Percentiles rank a stretch among this genome's conserved stretches.
Conservation (phyloP, 2,329 filamentous ascomycete species). For the Raffaelea deltoideospora region DNA sequence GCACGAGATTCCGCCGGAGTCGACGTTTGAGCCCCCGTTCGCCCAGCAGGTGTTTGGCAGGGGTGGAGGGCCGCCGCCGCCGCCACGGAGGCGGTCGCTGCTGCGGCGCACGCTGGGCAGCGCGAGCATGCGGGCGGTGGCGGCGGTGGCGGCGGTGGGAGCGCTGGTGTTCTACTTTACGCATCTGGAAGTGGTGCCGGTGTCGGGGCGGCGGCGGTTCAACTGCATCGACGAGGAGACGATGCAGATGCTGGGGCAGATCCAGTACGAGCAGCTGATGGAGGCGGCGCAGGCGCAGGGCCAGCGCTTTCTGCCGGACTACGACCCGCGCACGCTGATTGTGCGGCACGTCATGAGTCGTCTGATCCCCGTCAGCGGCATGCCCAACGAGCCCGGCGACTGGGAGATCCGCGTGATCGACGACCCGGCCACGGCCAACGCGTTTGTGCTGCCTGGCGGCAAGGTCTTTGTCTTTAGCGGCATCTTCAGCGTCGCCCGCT, state of each 20-base stretch:
- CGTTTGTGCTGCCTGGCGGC: conserved; percentile 63
- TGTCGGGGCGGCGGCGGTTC: conserved; percentile 58
- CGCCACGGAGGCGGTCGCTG: not conserved
- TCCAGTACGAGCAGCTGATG: conserved; percentile 42
- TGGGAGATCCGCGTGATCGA: conserved; percentile 69
- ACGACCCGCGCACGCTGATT: conserved; percentile 38
- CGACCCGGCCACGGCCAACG: conserved; percentile 49
- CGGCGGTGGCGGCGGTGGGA: conserved; percentile 24
- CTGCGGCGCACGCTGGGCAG: conserved; percentile 4
- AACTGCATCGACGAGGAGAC: conserved; percentile 46
- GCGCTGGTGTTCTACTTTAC: conserved; percentile 46
- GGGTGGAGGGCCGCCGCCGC: not conserved
- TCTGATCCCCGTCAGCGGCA: conserved; percentile 51
- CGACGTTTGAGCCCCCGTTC: conserved; percentile 2
- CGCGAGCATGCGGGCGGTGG: conserved; percentile 23
- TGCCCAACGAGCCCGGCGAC: conserved; percentile 29
- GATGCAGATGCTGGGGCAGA: conserved; percentile 36
- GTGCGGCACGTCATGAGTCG: conserved; percentile 51
- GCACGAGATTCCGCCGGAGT: conserved; percentile 6
- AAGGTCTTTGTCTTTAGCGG: conserved; percentile 71
- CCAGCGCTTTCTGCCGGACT: conserved; percentile 39
- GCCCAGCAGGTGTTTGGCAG: not conserved
- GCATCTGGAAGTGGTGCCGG: conserved; percentile 58
- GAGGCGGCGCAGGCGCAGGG: conserved; percentile 35
- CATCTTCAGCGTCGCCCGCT: conserved; percentile 50